Evolutionary conservation across 2,329 filamentous ascomycete genomes (phyloP), one percentile per base, ranked within the genome.

Genomic region (Fusarium ramigenum): DNA sequence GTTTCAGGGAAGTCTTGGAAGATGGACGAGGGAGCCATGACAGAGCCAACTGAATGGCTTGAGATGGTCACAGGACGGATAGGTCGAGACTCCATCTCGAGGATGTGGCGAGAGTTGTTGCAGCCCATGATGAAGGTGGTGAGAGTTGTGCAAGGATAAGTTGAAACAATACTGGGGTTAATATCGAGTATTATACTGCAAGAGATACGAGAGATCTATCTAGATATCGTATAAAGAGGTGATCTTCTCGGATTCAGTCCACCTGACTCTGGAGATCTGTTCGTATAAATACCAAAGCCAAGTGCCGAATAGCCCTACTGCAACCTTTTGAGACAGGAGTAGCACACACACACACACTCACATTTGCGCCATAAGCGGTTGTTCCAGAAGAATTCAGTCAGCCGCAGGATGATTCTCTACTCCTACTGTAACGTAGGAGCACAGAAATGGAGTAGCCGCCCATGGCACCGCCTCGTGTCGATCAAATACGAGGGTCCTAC

Each of bases 401-500:
- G 66, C 62, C 57, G 60, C 43, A 66, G 56, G 52, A 59, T 40
- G 15, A 25, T 32, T 42, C 39, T 58, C 32, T 58, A 25, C 30
- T 23, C 37, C 42, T 32, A 39, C 47, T 68, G 66, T 50, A 68
- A 68, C 66, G 64, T 68, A 46, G 47, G 65, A 62, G 49, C 16
- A 53, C 23, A 65, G 66, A 44, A 59, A 72, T 72, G 68, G 52
- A 66, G 69, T 63, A 43, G 34, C 49, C 64, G 57, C 49, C 50
- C 30, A 56, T 73, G 43, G 69, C 72, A 74, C 65, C 32, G 72
- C 72, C 72, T 72, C 72, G 68, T 69, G 71, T 70, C 59, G 60
- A 69, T 63, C 58, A 28, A 60, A 74, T 75, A 74, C 72, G 72
- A 75, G 72, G 47, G 68, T 50, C 42, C 52, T 57, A 72, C 67